Conservation (phyloP, 129 eudicot genomes). For the Artemisia tridentata region DNA sequence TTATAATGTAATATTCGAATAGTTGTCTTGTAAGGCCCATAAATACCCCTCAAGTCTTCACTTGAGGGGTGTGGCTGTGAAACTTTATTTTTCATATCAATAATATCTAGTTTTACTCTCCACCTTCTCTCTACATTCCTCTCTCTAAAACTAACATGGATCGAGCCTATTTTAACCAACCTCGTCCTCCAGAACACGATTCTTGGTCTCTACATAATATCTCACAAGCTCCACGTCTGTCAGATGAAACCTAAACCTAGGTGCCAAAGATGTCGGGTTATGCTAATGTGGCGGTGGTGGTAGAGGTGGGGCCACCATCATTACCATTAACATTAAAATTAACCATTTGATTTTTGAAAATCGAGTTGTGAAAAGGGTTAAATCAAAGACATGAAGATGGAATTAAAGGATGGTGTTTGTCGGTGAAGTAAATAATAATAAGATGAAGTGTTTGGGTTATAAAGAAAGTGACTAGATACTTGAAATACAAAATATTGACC, state of each 20-base stretch:
- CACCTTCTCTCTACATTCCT: too few species aligned
- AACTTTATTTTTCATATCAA: too few species aligned
- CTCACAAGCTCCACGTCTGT: slow-evolving; percentile 68
- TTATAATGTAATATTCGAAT: too few species aligned
- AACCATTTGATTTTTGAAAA: not conserved
- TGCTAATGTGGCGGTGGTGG: slow-evolving; percentile 18
- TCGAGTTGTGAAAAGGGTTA: not conserved
- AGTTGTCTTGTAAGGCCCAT: too few species aligned
- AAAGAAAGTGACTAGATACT: slow-evolving; percentile 48
- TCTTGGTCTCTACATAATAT: too few species aligned
- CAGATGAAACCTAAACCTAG: slow-evolving; percentile 73
- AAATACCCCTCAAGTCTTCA: too few species aligned
- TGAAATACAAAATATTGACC: slow-evolving; percentile 11
- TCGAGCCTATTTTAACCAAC: too few species aligned
- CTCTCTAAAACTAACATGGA: too few species aligned
- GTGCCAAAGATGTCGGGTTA: slow-evolving; percentile 46
- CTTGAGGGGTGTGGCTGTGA: too few species aligned
- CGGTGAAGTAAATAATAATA: slow-evolving; percentile 30
- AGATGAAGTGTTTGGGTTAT: slow-evolving; percentile 33
- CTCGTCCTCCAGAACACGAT: too few species aligned
- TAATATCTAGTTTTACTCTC: too few species aligned
- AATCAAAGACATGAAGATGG: slow-evolving; percentile 10
- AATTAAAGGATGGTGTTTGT: not conserved
- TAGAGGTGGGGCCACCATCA: slow-evolving; percentile 30
- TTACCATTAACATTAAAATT: slow-evolving; percentile 20